Base-by-base conservation (phyloP, 2,329 filamentous ascomycete species). In the Thyridium curvatum region DNA sequence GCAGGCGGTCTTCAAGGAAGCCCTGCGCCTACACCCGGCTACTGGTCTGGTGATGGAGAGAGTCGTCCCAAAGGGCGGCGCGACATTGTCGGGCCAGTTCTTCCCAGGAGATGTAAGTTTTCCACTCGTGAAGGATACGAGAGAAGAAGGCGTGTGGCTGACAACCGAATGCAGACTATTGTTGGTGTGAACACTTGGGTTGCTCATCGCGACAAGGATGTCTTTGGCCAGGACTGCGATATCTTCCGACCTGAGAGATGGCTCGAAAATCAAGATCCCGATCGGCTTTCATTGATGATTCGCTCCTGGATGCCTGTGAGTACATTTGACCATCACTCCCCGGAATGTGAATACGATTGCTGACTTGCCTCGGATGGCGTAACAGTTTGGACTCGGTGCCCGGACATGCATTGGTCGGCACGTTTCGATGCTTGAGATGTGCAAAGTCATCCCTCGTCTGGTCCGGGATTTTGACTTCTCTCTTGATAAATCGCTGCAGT, bases 1-100 rank as follows among this genome's bases (percentile, higher is more conserved):
- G 2, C 59, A 69, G 40, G 68, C 70, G 1, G 64, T 70, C 12
- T 56, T 75, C 17, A 65, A 62, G 21, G 71, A 75, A 46, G 56
- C 60, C 1, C 56, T 72, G 47, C 59, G 72, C 4, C 42, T 73
- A 3, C 66, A 72, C 42, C 64, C 68, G 6, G 59, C 60, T 1
- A 53, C 66, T 3, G 64, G 62, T 1, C 54, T 69, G 32, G 52
- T 62, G 1, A 48, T 74, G 1, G 60, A 68, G 35, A 64, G 72
- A 2, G 49, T 62, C 1, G 68, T 71, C 1, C 66, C 68, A 1
- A 35, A 46, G n/a, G 57, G 54, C 8, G 64, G 65, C 2, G 46
- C 52, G 5, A 53, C 46, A 12, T 47, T 60, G 32, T 43, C 41
- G 6, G 52, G 50, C 4, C 35, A 39, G 12, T 53, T 48, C 39